phyloP scores from a whole-genome alignment of 495 filamentous ascomycete species.

The Aspergillus leporis region DNA sequence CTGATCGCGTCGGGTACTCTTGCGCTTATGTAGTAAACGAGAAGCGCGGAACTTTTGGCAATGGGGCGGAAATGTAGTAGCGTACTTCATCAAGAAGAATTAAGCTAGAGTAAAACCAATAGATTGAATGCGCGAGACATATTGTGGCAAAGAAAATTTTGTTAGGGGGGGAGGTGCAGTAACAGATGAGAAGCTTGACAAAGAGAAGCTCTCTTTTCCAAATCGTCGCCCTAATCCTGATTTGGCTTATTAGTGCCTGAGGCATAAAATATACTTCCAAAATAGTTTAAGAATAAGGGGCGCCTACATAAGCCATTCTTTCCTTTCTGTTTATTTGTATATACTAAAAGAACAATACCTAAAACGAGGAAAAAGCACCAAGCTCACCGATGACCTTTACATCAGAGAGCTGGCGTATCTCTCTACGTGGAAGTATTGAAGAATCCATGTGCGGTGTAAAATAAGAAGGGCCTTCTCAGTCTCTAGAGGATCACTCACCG shows the following conservation, averaged over 20 bases:
- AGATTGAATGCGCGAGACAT: background rate
- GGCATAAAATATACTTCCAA: background rate
- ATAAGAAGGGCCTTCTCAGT: too few species aligned
- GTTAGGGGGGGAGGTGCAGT: background rate
- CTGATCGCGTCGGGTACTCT: background rate
- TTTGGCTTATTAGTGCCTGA: background rate
- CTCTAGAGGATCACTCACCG: background rate
- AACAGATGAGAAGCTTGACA: background rate
- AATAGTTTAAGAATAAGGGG: too few species aligned
- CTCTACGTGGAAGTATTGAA: too few species aligned
- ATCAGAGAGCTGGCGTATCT: too few species aligned
- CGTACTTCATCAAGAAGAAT: background rate
- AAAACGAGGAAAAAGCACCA: too few species aligned
- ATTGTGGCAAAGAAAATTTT: background rate
- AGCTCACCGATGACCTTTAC: too few species aligned
- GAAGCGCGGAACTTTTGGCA: background rate
- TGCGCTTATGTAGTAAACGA: background rate
- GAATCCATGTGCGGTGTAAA: too few species aligned
- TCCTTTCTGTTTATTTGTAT: too few species aligned
- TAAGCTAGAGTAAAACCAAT: background rate
- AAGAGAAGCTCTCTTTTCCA: background rate
- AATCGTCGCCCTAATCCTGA: background rate
- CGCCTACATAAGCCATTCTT: too few species aligned
- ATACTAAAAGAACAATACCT: too few species aligned
- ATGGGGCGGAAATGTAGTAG: background rate